Base-by-base conservation (phyloP, 2,329 filamentous ascomycete species). In the Botrytis hyacinthi region DNA sequence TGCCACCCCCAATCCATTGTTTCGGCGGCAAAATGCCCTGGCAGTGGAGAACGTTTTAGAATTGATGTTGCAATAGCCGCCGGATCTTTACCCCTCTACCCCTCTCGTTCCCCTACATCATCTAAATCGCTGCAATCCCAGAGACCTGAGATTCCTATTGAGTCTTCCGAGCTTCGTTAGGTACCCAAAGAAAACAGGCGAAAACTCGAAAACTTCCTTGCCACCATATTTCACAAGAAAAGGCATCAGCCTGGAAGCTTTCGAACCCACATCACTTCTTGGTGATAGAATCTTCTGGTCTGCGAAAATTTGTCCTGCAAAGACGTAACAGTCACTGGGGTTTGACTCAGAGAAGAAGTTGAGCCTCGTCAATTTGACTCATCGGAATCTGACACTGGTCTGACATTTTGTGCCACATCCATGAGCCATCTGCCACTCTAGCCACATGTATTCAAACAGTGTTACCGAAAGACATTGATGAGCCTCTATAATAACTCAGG, bases 41-140 rank as follows among this genome's bases (percentile, higher is more conserved):
- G 14, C 51, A 40, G 32, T 40, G 65, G 65, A 44, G 22, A 42
- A 42, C 29, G 22, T 14, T 22, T 67, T n/a, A 3, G 22, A 29
- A 35, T 67, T 48, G 62, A 48, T 35, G 12, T 48, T 54, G 46
- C 35, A 54, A 40, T 67, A 67, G 65, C 46, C 65, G 65, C 46
- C 65, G 18, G 65, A 35, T n/a, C 26, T 7, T 62, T 18, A 54
- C 51, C 14, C 40, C 59, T 61, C 35, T 9, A 46, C 44, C 6
- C 37, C 26, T 42, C 37, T 29, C 8, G 14, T 14, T 26, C 14
- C 26, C 3, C n/a, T 29, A 18, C 1, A 42, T 12, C 37, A 54
- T 42, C 26, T 10, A 20, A 63, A 40, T 12, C 3, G 18, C 37
- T 42, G 14, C 35, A 40, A n/a, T 16, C n/a, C 35, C 6, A 14